Evolutionary conservation across 768 basidiomycete genomes (phyloP).

Genomic region (Cyclocybe cylindracea): DNA sequence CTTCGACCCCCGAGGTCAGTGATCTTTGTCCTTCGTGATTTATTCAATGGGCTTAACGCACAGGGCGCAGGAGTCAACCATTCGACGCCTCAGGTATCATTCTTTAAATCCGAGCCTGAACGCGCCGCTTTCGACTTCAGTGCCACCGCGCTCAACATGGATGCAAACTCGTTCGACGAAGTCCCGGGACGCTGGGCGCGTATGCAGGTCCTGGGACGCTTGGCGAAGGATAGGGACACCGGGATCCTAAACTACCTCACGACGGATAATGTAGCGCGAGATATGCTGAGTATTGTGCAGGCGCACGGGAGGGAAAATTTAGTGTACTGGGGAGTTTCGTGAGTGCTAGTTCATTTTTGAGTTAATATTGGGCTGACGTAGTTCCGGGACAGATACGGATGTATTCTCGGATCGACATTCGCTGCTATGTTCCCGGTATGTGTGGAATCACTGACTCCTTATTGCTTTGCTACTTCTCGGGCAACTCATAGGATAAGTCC

Average conservation of each 20-base stretch:
- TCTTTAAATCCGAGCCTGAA: constrained; percentile 36
- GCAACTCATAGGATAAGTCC: constrained; percentile 17
- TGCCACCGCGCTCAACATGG: constrained; percentile 4
- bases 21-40: not conserved
- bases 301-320: constrained; percentile 33
- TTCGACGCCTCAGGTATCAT: constrained; percentile 31
- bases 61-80: constrained; percentile 28
- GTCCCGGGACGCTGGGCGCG: constrained; percentile 33
- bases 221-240: constrained; percentile 31
- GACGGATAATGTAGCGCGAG: constrained; percentile 37
- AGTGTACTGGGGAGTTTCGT: constrained; percentile 35
- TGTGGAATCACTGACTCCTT: not conserved
- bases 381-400: constrained; percentile 22
- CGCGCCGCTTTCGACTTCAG: constrained; percentile 20
- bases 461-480: not conserved
- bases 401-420: constrained; percentile 29
- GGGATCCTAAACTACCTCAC: constrained; percentile 31
- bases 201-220: constrained; percentile 26
- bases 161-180: constrained; percentile 18
- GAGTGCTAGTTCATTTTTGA: not conserved
- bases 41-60: not conserved
- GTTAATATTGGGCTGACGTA: not conserved
- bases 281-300: constrained; percentile 37
- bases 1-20: constrained; percentile 47
- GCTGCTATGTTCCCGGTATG: constrained; percentile 35